phyloP scores from a whole-genome alignment of 441 rosid species.

The Dalechampia spathulata region DNA sequence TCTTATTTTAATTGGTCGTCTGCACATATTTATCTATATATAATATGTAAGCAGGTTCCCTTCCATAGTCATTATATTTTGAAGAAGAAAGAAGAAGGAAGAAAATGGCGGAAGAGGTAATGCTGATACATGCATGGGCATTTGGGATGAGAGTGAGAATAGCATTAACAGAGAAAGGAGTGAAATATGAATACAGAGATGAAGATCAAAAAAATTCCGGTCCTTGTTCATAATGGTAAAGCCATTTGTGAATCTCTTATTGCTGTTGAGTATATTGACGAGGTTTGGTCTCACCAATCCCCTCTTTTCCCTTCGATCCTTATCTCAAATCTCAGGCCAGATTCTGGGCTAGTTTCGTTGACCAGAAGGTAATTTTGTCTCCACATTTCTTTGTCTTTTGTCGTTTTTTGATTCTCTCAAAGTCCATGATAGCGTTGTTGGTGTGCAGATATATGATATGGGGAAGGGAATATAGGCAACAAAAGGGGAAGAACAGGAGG shows the following conservation, averaged over 20 bases:
- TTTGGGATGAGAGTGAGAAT: conserved; percentile 16
- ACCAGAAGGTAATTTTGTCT: conserved; percentile 13
- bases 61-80: no score
- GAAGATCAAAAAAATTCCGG: conserved; percentile 16
- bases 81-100: no score
- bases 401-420: no score
- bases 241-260: conserved; percentile 18
- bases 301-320: conserved; percentile 21
- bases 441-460: conserved; percentile 8
- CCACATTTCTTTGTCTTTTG: background rate
- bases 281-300: conserved; percentile 6
- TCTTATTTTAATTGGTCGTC: no score
- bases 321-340: conserved; percentile 11
- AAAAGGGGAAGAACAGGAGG: conserved; percentile 20
- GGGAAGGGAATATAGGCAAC: conserved; percentile 12
- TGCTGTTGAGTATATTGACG: conserved; percentile 18
- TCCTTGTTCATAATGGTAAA: conserved; percentile 15
- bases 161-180: conserved; percentile 15
- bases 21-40: no score
- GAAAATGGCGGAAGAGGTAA: conserved; percentile 8
- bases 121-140: conserved; percentile 16
- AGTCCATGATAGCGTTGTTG: background rate
- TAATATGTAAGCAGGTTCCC: no score
- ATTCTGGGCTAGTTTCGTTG: conserved; percentile 22
- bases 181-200: conserved; percentile 12